Conservation (phyloP, 768 basidiomycete species). For the Suillus alpinus region DNA sequence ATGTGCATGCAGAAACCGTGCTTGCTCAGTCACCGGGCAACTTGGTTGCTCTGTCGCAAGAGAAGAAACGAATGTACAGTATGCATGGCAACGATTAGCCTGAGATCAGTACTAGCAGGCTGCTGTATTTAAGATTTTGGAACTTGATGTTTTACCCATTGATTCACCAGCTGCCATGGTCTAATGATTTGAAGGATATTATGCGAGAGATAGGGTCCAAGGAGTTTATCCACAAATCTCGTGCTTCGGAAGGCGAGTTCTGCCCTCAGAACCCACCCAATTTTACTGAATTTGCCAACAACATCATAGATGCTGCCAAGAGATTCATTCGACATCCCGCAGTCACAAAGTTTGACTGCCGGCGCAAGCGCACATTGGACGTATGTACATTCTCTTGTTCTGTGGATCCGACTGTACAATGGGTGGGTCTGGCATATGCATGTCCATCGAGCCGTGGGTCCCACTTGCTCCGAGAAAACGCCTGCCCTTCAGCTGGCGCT, state of each 20-base stretch:
- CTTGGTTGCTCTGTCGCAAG: not conserved
- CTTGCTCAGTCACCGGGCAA: not conserved
- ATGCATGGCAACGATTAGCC: not conserved
- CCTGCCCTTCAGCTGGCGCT: not conserved
- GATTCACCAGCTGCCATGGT: too few species aligned
- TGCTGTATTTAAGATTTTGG: not conserved
- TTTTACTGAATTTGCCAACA: not conserved
- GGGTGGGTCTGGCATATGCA: not conserved
- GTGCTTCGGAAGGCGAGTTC: not conserved
- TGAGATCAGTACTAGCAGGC: not conserved
- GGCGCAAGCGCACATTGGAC: not conserved
- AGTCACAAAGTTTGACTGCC: not conserved
- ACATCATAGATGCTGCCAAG: too few species aligned
- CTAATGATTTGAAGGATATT: too few species aligned
- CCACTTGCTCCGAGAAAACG: not conserved
- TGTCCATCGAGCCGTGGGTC: not conserved
- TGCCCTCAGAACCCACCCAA: not conserved
- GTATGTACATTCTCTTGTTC: not conserved
- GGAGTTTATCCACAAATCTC: not conserved
- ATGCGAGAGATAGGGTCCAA: too few species aligned
- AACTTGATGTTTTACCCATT: not conserved
- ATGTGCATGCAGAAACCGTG: not conserved
- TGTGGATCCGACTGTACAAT: not conserved
- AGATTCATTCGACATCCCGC: not conserved
- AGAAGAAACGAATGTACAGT: not conserved